Evolutionary conservation across 139 green algal species (phyloP), one percentile per base, ranked within the genome.

Genomic region (Chlamydomonas asymmetrica): DNA sequence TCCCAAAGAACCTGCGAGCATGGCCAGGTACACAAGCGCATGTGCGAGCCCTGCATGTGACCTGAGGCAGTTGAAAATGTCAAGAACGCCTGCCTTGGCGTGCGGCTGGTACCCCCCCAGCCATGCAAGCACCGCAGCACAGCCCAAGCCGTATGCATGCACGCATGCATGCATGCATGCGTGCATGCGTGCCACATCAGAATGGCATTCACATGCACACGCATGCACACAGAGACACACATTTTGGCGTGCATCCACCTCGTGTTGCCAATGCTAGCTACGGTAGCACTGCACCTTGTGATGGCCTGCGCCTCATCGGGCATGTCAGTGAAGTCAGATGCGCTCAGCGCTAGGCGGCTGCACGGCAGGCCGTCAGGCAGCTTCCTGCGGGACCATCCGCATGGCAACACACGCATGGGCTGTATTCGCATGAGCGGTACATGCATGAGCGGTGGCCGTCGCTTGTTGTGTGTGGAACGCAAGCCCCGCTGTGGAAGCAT

Each of bases 301-400:
- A 84, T 84, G 64, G 71, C 41, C 3, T 10, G 35, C 39, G 27
- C 45, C 6, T 63, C 41, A 0, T 67, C 65, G 22, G 78, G 78
- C 1, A 48, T 31, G 25, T 78, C 59, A 22, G 49, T 49, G 56
- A 93, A 93, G n/a, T 91, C 83, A 0, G 76, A 82, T 0, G 87
- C 88, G 3, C 78, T 71, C 16, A 96, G 63, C 5, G 87, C 90
- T 35, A 96, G 82, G 9, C 89, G 80, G 27, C 56, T 73, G 78
- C 91, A 92, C 4, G 91, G 90, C 60, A 91, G 59, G 20, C 87
- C 76, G 40, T 93, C 86, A 29, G 75, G 43, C 32, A 27, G 74
- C 54, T 38, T 64, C 76, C 81, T 80, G 66, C 23, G 43, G 34
- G 35, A 20, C 32, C 31, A 7, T 32, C 8, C 29, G 56, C 29